phyloP scores from a whole-genome alignment of 495 filamentous ascomycete species.

The Hypoxylon rickii region DNA sequence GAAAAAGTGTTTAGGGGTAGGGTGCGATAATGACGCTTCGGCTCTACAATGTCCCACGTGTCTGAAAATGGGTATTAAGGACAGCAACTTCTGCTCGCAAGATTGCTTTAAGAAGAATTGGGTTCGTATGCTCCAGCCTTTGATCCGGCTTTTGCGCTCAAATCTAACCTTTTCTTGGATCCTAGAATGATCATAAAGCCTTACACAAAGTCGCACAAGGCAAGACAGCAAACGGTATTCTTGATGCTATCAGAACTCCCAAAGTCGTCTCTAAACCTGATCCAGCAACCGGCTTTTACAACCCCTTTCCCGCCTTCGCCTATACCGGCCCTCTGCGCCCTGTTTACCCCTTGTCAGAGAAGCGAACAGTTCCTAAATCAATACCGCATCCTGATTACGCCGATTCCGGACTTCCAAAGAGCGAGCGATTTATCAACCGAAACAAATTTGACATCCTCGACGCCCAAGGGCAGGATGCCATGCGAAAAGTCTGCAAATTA shows the following conservation, averaged over 20 bases:
- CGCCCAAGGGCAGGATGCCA: constrained; percentile 74
- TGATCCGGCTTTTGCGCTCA: not conserved
- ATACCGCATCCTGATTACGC: constrained; percentile 88
- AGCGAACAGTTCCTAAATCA: constrained; percentile 71
- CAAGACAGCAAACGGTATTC: constrained; percentile 71
- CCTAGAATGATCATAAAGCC: constrained; percentile 80
- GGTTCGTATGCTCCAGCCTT: constrained; percentile 62
- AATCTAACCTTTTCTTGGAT: not conserved
- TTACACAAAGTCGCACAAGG: constrained; percentile 66
- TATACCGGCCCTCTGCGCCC: constrained; percentile 83
- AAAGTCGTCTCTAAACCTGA: constrained; percentile 84
- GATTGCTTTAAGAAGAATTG: constrained; percentile 99
- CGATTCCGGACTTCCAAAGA: constrained; percentile 78
- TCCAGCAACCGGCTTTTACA: constrained; percentile 84
- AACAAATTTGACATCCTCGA: constrained; percentile 85
- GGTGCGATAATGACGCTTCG: constrained; percentile 83
- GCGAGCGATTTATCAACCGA: constrained; percentile 71
- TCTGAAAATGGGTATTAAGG: constrained; percentile 79
- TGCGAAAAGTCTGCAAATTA: constrained; percentile 91
- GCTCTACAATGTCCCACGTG: constrained; percentile 92
- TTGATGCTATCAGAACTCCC: constrained; percentile 68
- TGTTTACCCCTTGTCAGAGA: constrained; percentile 83
- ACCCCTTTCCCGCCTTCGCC: constrained; percentile 85
- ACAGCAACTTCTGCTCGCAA: constrained; percentile 96
- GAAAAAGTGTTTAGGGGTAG: constrained; percentile 77